A percentile compares a stretch with the other conserved stretches of the same genome.
Evolutionary conservation across 768 basidiomycete species (phyloP).

Genomic region (Xerocomellus dryophilus): DNA sequence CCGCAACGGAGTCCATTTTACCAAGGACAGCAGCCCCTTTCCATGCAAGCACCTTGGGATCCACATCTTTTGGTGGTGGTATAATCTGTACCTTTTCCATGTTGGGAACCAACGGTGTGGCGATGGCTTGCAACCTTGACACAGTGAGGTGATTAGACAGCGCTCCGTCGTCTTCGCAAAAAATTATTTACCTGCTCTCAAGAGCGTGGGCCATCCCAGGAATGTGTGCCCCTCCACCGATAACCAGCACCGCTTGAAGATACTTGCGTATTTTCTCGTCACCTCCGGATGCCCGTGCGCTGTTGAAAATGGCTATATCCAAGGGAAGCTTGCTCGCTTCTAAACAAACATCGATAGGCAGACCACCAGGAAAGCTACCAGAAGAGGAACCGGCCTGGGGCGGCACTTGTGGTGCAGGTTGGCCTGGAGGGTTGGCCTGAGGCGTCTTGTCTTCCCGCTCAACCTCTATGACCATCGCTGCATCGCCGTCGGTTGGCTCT

Average conservation of each 20-base stretch:
- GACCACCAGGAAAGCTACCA: slow-evolving; percentile 39
- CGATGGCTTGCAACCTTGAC: slow-evolving; percentile 68
- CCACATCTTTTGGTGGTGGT: slow-evolving; percentile 91
- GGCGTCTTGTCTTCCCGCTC: slow-evolving; percentile 40
- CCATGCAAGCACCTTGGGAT: slow-evolving; percentile 89
- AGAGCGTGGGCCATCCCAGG: slow-evolving; percentile 83
- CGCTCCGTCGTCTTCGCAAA: neutral
- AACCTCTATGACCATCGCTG: slow-evolving; percentile 46
- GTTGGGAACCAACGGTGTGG: slow-evolving; percentile 73
- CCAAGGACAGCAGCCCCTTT: slow-evolving; percentile 91
- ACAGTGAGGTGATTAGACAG: slow-evolving; percentile 6
- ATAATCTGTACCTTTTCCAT: slow-evolving; percentile 91
- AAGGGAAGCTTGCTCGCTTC: slow-evolving; percentile 89
- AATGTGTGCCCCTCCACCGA: slow-evolving; percentile 79
- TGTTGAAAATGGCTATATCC: slow-evolving; percentile 91
- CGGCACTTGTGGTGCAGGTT: slow-evolving; percentile 12
- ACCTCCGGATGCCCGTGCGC: slow-evolving; percentile 80
- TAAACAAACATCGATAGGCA: slow-evolving; percentile 71
- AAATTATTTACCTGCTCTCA: slow-evolving; percentile 66
- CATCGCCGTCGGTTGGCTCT: slow-evolving; percentile 26
- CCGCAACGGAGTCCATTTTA: slow-evolving; percentile 85
- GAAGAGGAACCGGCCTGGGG: slow-evolving; percentile 24
- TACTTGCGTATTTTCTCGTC: slow-evolving; percentile 91
- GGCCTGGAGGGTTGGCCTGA: slow-evolving; percentile 27
- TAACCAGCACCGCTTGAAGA: slow-evolving; percentile 80